These are phyloP conservation scores for Aspergillus japonicus DNA, from an alignment of 2,329 filamentous ascomycete species.

Conservation along the genomic window DNA sequence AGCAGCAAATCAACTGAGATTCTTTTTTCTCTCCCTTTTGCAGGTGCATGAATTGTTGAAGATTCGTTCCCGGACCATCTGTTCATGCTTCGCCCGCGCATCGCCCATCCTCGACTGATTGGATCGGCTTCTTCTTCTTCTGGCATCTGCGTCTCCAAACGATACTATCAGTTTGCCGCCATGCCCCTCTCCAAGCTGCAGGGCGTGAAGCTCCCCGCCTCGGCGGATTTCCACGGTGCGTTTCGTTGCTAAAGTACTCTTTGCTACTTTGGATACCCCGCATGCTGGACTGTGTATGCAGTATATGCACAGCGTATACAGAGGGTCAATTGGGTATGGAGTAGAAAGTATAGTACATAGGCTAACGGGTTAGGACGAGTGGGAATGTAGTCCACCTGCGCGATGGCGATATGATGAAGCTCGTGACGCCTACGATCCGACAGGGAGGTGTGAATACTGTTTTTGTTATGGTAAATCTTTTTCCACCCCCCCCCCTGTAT, in stretches of 20 bases:
- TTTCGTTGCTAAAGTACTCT: neutral
- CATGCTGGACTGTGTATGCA: neutral
- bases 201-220: slow-evolving; percentile 56
- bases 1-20: too few species aligned
- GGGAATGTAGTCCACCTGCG: slow-evolving; percentile 60
- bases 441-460: slow-evolving; percentile 66
- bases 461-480: slow-evolving; percentile 50
- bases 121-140: neutral
- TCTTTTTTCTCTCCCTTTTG: too few species aligned
- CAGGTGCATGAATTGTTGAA: neutral
- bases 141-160: neutral
- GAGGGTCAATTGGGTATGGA: neutral
- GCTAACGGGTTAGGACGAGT: slow-evolving; percentile 6
- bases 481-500: slow-evolving; percentile 12
- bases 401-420: slow-evolving; percentile 62
- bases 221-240: slow-evolving; percentile 63
- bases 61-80: neutral
- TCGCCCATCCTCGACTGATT: neutral
- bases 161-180: slow-evolving; percentile 11
- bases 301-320: too few species aligned
- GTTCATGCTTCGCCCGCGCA: neutral
- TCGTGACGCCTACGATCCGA: slow-evolving; percentile 55
- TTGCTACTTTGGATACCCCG: neutral
- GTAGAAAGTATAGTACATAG: neutral
- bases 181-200: slow-evolving; percentile 38